Conservation (phyloP, 805 yeast species). For the Saturnispora serradocipensis region DNA sequence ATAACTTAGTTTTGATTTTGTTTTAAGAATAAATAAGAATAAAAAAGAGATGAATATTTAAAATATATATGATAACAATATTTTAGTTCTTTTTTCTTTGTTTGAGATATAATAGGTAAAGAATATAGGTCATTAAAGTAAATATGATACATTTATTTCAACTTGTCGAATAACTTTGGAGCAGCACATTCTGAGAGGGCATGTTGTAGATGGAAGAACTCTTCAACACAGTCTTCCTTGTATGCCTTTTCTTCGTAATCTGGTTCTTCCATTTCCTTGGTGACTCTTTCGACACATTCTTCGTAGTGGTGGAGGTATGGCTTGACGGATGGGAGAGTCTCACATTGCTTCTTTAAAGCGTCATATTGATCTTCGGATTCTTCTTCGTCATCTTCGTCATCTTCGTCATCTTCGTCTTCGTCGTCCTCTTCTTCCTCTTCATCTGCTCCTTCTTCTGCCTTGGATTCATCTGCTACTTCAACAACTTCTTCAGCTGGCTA, state of each 20-base stretch:
- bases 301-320: slow-evolving; percentile 79
- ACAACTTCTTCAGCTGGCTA: slow-evolving; percentile 29
- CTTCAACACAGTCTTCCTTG: slow-evolving; percentile 98
- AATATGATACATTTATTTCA: slow-evolving; percentile 42
- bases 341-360: slow-evolving; percentile 57
- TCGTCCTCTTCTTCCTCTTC: slow-evolving; percentile 31
- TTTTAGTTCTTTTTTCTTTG: neutral
- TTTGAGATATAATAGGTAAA: neutral
- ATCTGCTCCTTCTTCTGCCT: slow-evolving; percentile 38
- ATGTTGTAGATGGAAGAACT: slow-evolving; percentile 94
- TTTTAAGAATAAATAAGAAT: neutral
- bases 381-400: slow-evolving; percentile 41
- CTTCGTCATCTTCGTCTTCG: slow-evolving; percentile 32
- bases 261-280: slow-evolving; percentile 75
- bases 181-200: slow-evolving; percentile 87
- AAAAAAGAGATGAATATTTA: neutral
- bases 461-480: slow-evolving; percentile 46
- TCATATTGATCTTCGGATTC: slow-evolving; percentile 61
- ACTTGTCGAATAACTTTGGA: slow-evolving; percentile 78
- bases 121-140: neutral
- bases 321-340: slow-evolving; percentile 56
- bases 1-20: neutral
- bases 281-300: slow-evolving; percentile 93
- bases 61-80: neutral
- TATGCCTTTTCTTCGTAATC: slow-evolving; percentile 70